phyloP scores from a whole-genome alignment of 345 rosid genomes.

The Acer negundo region DNA sequence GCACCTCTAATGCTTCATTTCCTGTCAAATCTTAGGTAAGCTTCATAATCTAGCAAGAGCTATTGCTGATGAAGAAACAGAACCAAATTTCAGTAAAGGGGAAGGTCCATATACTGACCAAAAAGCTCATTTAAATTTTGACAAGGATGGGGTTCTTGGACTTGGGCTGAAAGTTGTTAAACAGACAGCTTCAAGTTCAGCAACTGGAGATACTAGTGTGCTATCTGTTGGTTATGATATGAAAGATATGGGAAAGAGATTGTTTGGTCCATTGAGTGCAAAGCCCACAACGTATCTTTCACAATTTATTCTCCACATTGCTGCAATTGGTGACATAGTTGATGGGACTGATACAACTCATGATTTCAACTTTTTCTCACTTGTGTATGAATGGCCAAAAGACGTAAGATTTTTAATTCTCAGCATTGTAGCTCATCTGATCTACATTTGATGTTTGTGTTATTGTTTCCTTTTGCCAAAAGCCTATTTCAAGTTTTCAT shows the following conservation, averaged over 20 bases:
- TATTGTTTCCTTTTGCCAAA: neutral
- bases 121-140: slow-evolving; percentile 40
- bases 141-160: slow-evolving; percentile 84
- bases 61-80: slow-evolving; percentile 86
- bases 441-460: slow-evolving; percentile 10
- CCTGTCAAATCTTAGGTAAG: slow-evolving; percentile 60
- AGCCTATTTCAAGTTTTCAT: slow-evolving; percentile 1
- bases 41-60: slow-evolving; percentile 98
- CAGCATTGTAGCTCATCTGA: slow-evolving; percentile 9
- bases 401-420: slow-evolving; percentile 63
- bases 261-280: slow-evolving; percentile 74
- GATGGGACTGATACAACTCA: slow-evolving; percentile 99
- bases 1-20: slow-evolving; percentile 28
- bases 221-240: slow-evolving; percentile 58
- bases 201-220: slow-evolving; percentile 44
- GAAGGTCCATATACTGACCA: slow-evolving; percentile 43
- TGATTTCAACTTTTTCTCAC: slow-evolving; percentile 96
- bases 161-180: slow-evolving; percentile 73
- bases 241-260: slow-evolving; percentile 75
- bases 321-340: slow-evolving; percentile 98
- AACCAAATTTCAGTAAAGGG: slow-evolving; percentile 48
- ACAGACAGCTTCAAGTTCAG: slow-evolving; percentile 47
- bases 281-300: slow-evolving; percentile 87
- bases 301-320: slow-evolving; percentile 90
- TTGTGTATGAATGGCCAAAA: slow-evolving; percentile 96